These are phyloP conservation scores for Trichoderma brevicompactum DNA, from an alignment of 2,329 filamentous ascomycete species.

Conservation along the genomic window DNA sequence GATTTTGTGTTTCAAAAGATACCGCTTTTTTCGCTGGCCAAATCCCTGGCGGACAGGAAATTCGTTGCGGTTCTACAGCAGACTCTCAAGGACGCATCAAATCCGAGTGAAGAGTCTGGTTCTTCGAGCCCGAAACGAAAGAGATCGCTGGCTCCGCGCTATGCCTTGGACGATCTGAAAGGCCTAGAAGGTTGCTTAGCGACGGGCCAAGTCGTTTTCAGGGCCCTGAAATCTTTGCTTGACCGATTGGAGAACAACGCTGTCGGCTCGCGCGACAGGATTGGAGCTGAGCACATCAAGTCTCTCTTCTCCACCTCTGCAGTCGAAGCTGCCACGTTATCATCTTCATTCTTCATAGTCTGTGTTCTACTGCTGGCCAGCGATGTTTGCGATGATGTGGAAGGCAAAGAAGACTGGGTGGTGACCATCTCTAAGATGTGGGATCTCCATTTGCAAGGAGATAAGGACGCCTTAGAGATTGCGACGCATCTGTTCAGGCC, in stretches of 20 bases:
- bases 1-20: conserved; percentile 65
- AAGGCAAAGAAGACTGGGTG: conserved; percentile 54
- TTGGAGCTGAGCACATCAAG: conserved; percentile 62
- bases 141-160: conserved; percentile 44
- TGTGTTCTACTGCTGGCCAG: conserved; percentile 48
- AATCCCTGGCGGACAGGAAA: conserved; percentile 70
- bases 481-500: conserved; percentile 52
- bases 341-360: conserved; percentile 51
- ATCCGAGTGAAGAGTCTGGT: conserved; percentile 32
- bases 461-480: conserved; percentile 53
- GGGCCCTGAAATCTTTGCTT: conserved; percentile 52
- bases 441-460: conserved; percentile 58
- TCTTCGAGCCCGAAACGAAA: conserved; percentile 50
- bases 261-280: conserved; percentile 49
- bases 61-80: conserved; percentile 70
- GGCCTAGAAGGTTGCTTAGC: conserved; percentile 48
- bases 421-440: conserved; percentile 52
- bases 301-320: conserved; percentile 59
- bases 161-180: conserved; percentile 48
- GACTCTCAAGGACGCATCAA: conserved; percentile 63
- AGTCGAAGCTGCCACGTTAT: conserved; percentile 51
- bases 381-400: conserved; percentile 40
- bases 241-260: conserved; percentile 47
- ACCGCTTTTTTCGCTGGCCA: conserved; percentile 70
- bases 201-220: conserved; percentile 55